phyloP scores from a whole-genome alignment of 805 yeast species.

The Dipodascopsis uninucleata region DNA sequence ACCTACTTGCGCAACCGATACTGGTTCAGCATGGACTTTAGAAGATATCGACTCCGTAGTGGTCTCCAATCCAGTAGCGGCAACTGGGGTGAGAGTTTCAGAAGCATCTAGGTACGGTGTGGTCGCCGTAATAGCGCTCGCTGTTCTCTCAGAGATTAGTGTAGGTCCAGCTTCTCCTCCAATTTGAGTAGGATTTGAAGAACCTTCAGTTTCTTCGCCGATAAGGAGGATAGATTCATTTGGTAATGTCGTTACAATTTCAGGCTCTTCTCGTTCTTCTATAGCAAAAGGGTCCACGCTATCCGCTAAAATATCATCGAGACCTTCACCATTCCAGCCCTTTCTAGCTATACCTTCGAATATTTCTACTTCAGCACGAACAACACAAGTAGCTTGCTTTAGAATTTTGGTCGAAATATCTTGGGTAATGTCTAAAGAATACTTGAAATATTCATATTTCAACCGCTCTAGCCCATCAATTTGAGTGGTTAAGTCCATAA shows the following conservation, averaged over 20 bases:
- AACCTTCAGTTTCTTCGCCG: constrained; percentile 17
- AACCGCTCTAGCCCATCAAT: constrained; percentile 74
- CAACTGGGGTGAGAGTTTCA: background rate
- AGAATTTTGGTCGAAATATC: constrained; percentile 56
- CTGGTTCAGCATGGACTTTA: too few relatives aligned
- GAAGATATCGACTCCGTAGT: too few relatives aligned
- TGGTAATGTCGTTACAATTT: constrained; percentile 32
- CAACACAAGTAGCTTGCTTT: constrained; percentile 55
- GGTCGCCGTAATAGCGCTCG: background rate
- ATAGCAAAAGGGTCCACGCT: constrained; percentile 62
- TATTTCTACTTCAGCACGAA: constrained; percentile 76
- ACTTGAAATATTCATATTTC: constrained; percentile 70
- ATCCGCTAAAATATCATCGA: constrained; percentile 60
- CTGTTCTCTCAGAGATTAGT: background rate
- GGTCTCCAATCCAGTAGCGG: background rate
- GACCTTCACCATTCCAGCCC: constrained; percentile 85
- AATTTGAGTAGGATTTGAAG: too few relatives aligned
- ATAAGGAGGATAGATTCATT: constrained; percentile 30
- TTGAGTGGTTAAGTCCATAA: constrained; percentile 64
- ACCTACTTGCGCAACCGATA: too few relatives aligned
- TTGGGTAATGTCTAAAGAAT: constrained; percentile 59
- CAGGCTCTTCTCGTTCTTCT: constrained; percentile 28
- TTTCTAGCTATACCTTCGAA: constrained; percentile 77
- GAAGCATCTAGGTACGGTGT: background rate
- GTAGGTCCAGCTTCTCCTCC: background rate